Evolutionary conservation across 2,329 filamentous ascomycete species (phyloP), one percentile per base, ranked within the genome.

Genomic region (Nemania diffusa): DNA sequence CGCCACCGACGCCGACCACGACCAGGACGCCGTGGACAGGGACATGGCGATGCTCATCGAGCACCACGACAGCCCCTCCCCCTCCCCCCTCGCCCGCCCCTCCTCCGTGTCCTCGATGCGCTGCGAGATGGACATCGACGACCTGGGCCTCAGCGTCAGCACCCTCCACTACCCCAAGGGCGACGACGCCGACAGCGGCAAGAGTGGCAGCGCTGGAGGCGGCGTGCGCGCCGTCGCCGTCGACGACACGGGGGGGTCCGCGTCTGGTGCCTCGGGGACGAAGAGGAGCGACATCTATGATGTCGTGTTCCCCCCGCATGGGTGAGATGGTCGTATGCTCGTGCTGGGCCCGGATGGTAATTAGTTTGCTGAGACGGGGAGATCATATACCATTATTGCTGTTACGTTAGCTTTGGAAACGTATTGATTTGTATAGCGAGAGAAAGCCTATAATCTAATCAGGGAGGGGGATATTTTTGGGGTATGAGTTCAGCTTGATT

Each of bases 11-110:
- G 9, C 11, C 42, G 17, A 46, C 42, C 42, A 46, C n/a, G 17
- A 46, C 17, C 53, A 69, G 15, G 61, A 65, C 40, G 71, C 71
- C n/a, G 68, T 71, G 13, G 76, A 77, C 57, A 71, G 74, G 32
- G 75, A 77, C 64, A 62, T 78, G 26, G 76, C 74, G 57, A 77
- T 78, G 76, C 65, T 78, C 2, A 73, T 78, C 32, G 72, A 75
- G 57, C 73, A 76, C 34, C 65, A 68, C 37, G 69, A 66, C 48
- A 67, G 68, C 55, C 52, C 61, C 34, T 53, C 61, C 17, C 57
- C 11, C 65, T 1, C 55, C 57, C 1, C 51, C 62, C 4, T 20
- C 42, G 40, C 46, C 46, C 26, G 48, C 52, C 20, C 42, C 29
- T 50, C 67, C 3, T 40, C 64, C 2, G 8, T 26, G 8, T 53